Evolutionary conservation across 2,329 filamentous ascomycete species (phyloP).

Genomic region (Fusarium tuaranense): DNA sequence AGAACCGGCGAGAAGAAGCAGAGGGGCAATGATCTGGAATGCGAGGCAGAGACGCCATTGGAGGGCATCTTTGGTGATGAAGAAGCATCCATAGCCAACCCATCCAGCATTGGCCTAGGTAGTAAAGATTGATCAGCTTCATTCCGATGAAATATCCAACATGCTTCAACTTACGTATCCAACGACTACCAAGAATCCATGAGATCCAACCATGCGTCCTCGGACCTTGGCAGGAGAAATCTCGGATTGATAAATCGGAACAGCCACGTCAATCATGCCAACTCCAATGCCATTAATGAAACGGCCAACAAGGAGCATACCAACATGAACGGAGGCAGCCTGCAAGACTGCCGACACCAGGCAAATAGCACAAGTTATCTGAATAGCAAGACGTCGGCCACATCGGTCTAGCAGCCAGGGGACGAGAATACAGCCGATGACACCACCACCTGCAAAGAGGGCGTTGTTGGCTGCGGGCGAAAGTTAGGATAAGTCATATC

Average conservation of each 20-base stretch:
- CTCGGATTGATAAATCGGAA: not conserved
- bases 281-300: not conserved
- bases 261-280: not conserved
- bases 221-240: not conserved
- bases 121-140: not conserved
- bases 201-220: not conserved
- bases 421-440: not conserved
- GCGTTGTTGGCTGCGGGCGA: not conserved
- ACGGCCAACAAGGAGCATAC: not conserved
- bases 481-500: not conserved
- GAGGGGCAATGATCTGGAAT: not conserved
- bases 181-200: not conserved
- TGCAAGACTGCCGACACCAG: not conserved
- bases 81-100: not conserved
- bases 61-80: not conserved
- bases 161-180: not conserved
- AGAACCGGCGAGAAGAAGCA: not conserved
- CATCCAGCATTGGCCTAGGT: not conserved
- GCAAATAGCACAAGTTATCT: not conserved
- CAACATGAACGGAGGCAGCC: not conserved
- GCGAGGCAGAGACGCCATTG: not conserved
- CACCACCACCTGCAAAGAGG: not conserved
- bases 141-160: not conserved
- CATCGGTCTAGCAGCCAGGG: not conserved
- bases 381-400: not conserved